These are phyloP conservation scores for Boletus patriciae DNA, from an alignment of 768 basidiomycete species.

Conservation along the genomic window DNA sequence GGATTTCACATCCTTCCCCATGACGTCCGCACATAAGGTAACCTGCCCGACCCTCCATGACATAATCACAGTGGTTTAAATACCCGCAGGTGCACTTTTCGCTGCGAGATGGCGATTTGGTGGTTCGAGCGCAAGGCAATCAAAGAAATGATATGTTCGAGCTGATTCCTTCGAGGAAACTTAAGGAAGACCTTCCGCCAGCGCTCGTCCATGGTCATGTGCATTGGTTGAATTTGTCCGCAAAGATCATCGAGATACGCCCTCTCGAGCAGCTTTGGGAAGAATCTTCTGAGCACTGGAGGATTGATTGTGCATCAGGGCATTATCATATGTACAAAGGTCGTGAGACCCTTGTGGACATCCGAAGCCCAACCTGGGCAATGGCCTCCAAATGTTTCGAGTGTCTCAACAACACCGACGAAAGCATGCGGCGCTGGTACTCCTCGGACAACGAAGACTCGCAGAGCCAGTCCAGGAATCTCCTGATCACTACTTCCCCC, in stretches of 20 bases:
- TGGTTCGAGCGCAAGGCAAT: not conserved
- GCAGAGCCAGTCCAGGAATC: no score
- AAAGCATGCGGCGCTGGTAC: no score
- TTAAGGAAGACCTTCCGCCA: not conserved
- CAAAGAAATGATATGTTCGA: not conserved
- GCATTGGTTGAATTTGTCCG: slow-evolving; percentile 28
- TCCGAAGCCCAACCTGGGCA: slow-evolving; percentile 17
- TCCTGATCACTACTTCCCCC: slow-evolving; percentile 12
- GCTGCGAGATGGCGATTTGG: not conserved
- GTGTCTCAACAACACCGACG: no score
- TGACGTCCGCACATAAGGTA: not conserved
- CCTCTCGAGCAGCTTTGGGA: slow-evolving; percentile 20
- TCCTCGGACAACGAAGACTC: no score
- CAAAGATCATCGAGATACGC: slow-evolving; percentile 22
- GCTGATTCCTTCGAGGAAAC: not conserved
- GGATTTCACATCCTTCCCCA: no score
- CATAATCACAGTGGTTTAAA: not conserved
- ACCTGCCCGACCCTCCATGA: not conserved
- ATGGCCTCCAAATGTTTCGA: slow-evolving; percentile 16
- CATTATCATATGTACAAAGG: not conserved
- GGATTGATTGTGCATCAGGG: slow-evolving; percentile 1
- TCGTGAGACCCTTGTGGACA: slow-evolving; percentile 16
- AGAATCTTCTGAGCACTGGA: slow-evolving; percentile 21
- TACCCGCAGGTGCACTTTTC: not conserved
- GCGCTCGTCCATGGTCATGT: slow-evolving; percentile 5